Base-by-base conservation (phyloP, 495 filamentous ascomycete species). In the Massariosphaeria phaeospora region DNA sequence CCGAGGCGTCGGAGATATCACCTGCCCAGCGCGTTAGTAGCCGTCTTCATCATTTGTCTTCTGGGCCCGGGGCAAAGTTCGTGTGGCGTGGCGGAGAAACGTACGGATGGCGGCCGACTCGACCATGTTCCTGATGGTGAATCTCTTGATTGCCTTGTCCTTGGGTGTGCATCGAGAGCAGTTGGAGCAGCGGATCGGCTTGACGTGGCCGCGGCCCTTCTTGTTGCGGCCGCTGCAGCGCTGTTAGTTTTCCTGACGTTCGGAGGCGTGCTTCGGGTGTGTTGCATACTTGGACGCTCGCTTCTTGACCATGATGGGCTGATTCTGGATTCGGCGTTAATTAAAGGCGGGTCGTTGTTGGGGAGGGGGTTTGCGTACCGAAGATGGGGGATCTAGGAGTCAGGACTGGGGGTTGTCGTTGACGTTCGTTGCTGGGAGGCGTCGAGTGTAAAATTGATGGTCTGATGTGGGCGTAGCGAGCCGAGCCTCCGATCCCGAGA, bases 91-190 rank as follows among this genome's bases (percentile, higher is more conserved):
- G 29, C 20, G 45, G 33, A 47, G 48, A 46, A 68, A 90, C 91
- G 74, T 90, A 98, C 94, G 93, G 75, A 99, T 96, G 71, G 93
- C 93, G 64, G 93, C 93, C 58, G 89, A 95, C 79, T 99, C 93
- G 63, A 99, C 93, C 94, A 98, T 98, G 84, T 98, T 98, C 74
- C 93, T 85, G 84, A 99, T 97, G 74, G 93, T 99, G 82, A 99
- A 99, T 76, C 93, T 83, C 90, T 99, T 99, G 81, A 99, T 97
- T 66, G 93, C 94, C 85, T 99, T 99, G 72, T 99, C 93, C 84
- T 99, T 99, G 71, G 93, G 93, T 34, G 87, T 93, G 85, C 93
- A 99, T 81, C 93, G 84, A 71, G 90, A 94, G 85, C 93, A 99
- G 87, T 99, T 99, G 79, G 88, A 95, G 88, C 93, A 99, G 69